Base-by-base conservation (phyloP, 164 flowering plant species). In the Paratinospora sagittata region DNA sequence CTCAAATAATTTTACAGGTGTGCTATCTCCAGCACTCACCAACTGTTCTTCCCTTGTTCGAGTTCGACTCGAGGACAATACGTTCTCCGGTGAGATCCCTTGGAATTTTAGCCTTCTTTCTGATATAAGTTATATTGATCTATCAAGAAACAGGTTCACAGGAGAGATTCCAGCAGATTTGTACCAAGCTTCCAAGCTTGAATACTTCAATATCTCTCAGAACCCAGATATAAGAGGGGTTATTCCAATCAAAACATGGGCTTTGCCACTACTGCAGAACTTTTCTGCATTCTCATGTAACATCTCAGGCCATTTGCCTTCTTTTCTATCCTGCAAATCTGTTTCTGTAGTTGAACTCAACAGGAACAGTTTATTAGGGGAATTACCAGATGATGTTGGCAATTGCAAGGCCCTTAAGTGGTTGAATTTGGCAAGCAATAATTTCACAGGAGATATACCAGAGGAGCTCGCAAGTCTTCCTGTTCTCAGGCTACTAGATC, bases 31-130 rank as follows among this genome's bases (percentile, higher is more conserved):
- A 19, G 81, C 89, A 64, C 86, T 91, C 60, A 71, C 94, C 34
- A 89, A 88, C 68, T 95, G 99, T 75, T 89, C 96, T 63, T 85
- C 99, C 2, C 89, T 95, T 34, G 85, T 90, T 52, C 90, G 99
- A 9, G 76, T 92, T 16, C 81, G 99, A 3, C 73, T 92, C 0
- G 97, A 90, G 74, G 87, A 90, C 68, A 95, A 92, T 73, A 81
- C 79, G n/a, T 88, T 95, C 77, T 86, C 90, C 43, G 98, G 96
- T 72, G 81, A 81, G 27, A 84, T 95, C 71, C 83, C 92, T 70
- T 70, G 89, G 70, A 82, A 76, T 27, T 90, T 91, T 67, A 77
- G 76, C 66, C 73, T 73, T 67, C 79, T 87, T 70, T 76, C 83
- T 58, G 84, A 84, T 73, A 73, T 90, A 55, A 72, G 89, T 21